Conservation (phyloP, 306 rosid genomes). For the Trifolium dubium region DNA sequence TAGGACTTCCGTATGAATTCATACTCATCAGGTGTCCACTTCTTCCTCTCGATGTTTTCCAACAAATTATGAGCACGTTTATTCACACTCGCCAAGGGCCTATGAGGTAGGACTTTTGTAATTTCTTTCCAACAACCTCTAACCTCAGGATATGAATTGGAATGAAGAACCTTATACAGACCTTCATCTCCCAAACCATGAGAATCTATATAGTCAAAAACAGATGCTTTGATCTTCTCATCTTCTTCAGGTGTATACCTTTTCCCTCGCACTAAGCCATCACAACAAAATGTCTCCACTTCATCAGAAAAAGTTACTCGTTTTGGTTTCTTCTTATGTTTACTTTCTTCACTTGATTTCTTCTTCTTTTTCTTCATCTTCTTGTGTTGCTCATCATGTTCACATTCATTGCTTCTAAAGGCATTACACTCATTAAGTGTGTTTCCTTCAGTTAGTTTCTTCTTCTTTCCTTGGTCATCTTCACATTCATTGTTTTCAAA, state of each 20-base stretch:
- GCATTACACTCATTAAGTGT: not conserved
- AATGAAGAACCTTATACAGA: constrained; percentile 56
- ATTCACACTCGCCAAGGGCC: constrained; percentile 49
- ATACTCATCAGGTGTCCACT: constrained; percentile 66
- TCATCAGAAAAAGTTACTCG: constrained; percentile 65
- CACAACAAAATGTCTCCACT: too few species aligned
- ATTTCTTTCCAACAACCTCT: constrained; percentile 76
- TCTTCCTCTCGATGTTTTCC: constrained; percentile 42
- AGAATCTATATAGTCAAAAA: constrained; percentile 53
- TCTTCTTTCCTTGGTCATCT: not conserved
- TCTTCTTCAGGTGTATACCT: constrained; percentile 71
- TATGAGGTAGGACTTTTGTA: constrained; percentile 54
- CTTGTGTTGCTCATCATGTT: not conserved
- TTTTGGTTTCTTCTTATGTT: constrained; percentile 41
- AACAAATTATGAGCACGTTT: constrained; percentile 67
- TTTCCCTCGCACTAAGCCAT: not conserved
- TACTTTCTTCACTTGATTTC: constrained; percentile 26
- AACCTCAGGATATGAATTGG: constrained; percentile 23
- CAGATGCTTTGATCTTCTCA: constrained; percentile 55
- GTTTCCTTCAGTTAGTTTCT: not conserved
- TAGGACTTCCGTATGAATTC: constrained; percentile 45
- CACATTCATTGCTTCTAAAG: not conserved
- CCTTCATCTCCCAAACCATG: constrained; percentile 69
- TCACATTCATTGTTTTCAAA: not conserved
- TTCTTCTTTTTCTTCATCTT: not conserved